Evolutionary conservation across 23 red algal species (phyloP).

Genomic region (Agarophyton chilense): DNA sequence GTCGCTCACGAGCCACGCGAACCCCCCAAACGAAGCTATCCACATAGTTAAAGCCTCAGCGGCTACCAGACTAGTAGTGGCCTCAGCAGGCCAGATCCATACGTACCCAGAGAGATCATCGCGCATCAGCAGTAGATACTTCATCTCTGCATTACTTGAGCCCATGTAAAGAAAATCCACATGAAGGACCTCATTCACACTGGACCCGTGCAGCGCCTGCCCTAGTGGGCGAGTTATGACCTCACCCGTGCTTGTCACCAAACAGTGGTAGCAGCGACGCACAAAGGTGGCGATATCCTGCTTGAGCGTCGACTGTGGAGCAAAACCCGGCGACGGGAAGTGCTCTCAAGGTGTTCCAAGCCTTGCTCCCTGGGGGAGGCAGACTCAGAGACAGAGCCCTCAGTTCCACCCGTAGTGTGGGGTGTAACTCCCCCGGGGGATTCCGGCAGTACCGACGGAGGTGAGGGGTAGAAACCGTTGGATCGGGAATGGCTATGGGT

Average conservation of each 20-base stretch:
- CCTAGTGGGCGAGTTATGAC: constrained; percentile 20
- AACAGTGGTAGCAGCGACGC: not conserved
- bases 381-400: too few relatives aligned
- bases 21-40: constrained; percentile 6
- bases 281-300: constrained; percentile 25
- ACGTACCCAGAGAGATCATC: constrained; percentile 20
- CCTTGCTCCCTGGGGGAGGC: too few relatives aligned
- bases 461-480: too few relatives aligned
- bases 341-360: too few relatives aligned
- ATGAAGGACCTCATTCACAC: constrained; percentile 24
- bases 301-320: not conserved
- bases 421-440: too few relatives aligned
- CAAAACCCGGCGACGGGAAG: too few relatives aligned
- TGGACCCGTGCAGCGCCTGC: constrained; percentile 10
- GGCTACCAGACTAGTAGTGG: not conserved
- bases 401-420: too few relatives aligned
- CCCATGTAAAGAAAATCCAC: constrained; percentile 41
- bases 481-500: too few relatives aligned
- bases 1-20: not conserved
- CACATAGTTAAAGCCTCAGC: not conserved
- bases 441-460: too few relatives aligned
- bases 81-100: constrained; percentile 32
- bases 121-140: constrained; percentile 6
- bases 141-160: not conserved
- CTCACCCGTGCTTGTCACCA: not conserved